Percentiles rank a stretch among this genome's conserved stretches.
These are phyloP conservation scores for Albifimbria verrucaria DNA, from an alignment of 2,329 filamentous ascomycete species.

Conservation along the genomic window DNA sequence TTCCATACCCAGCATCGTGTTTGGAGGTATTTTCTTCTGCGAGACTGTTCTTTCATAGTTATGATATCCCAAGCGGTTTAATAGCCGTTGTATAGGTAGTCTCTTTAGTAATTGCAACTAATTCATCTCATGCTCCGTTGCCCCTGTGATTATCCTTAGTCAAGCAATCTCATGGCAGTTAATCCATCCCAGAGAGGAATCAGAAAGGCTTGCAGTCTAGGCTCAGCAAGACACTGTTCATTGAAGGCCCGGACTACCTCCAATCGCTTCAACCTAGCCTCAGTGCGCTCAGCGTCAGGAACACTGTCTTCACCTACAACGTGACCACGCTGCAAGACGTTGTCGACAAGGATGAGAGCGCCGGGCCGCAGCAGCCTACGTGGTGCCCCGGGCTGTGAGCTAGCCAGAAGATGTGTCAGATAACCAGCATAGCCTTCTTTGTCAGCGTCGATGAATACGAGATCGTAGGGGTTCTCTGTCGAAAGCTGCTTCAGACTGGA, in stretches of 20 bases:
- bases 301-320: constrained; percentile 36
- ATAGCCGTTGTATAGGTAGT: neutral
- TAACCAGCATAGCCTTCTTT: constrained; percentile 50
- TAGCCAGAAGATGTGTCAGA: constrained; percentile 40
- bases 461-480: constrained; percentile 40
- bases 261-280: constrained; percentile 15
- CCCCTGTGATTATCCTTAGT: constrained; percentile 20
- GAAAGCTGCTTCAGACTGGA: constrained; percentile 28
- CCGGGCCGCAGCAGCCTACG: constrained; percentile 43
- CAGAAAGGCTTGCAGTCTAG: constrained; percentile 36
- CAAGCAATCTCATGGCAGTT: constrained; percentile 34
- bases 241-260: constrained; percentile 32
- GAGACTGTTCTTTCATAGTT: neutral
- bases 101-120: neutral
- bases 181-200: constrained; percentile 42
- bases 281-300: constrained; percentile 13
- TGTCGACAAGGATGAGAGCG: constrained; percentile 53
- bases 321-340: constrained; percentile 46
- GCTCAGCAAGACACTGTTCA: constrained; percentile 24
- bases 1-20: too few species aligned
- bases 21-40: too few species aligned
- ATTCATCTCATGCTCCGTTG: neutral
- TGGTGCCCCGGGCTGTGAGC: constrained; percentile 33
- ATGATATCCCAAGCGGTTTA: constrained; percentile 3
- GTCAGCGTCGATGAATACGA: constrained; percentile 53